phyloP scores from a whole-genome alignment of 202 grass and related monocot genomes.

The Setaria viridis region DNA sequence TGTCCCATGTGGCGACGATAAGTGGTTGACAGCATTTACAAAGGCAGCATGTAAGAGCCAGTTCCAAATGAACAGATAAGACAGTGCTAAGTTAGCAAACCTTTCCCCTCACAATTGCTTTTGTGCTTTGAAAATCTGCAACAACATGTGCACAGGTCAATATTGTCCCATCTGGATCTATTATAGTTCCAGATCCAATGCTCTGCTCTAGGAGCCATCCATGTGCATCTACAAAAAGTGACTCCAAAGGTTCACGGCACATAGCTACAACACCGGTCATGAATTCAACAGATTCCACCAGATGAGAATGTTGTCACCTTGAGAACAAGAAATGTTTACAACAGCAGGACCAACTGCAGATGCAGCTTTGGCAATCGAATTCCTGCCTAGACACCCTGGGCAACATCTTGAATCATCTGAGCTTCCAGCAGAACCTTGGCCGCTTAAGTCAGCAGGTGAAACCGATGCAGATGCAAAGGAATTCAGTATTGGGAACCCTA shows the following conservation, averaged over 20 bases:
- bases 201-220: slow-evolving; percentile 56
- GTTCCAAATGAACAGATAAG: slow-evolving; percentile 13
- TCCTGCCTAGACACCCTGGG: slow-evolving; percentile 64
- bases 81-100: slow-evolving; percentile 45
- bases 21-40: slow-evolving; percentile 4
- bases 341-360: slow-evolving; percentile 71
- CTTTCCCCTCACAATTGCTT: slow-evolving; percentile 51
- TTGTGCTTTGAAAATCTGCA: slow-evolving; percentile 51
- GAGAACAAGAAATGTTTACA: slow-evolving; percentile 69
- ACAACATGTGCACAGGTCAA: slow-evolving; percentile 92
- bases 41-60: not conserved
- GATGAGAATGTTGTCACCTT: slow-evolving; percentile 43
- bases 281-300: not conserved
- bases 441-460: slow-evolving; percentile 33
- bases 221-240: slow-evolving; percentile 59
- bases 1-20: not conserved
- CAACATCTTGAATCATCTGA: slow-evolving; percentile 59
- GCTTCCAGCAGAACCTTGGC: slow-evolving; percentile 48
- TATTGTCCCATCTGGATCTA: slow-evolving; percentile 84
- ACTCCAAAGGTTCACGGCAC: slow-evolving; percentile 27
- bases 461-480: slow-evolving; percentile 40
- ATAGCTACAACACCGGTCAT: not conserved
- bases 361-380: slow-evolving; percentile 77
- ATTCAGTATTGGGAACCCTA: slow-evolving; percentile 46
- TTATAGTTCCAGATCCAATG: slow-evolving; percentile 88